Percentiles rank a stretch among this genome's conserved stretches.
Evolutionary conservation across 2,329 filamentous ascomycete genomes (phyloP).

Genomic region (Colletotrichum neosansevieriae): DNA sequence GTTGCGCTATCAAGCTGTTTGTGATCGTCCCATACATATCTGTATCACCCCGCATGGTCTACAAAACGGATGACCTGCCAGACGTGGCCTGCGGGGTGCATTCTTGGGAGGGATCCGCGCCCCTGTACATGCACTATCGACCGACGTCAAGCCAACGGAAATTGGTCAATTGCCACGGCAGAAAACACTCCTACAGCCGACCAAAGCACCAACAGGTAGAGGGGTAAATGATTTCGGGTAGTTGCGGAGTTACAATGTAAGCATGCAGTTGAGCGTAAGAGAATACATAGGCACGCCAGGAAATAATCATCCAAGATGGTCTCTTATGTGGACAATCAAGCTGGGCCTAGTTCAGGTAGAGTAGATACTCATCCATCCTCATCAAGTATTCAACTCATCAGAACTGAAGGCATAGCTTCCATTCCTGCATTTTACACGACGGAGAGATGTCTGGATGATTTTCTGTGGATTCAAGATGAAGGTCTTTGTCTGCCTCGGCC

Average conservation of each 20-base stretch:
- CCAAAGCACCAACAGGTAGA: not conserved
- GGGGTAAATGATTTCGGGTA: slow-evolving; percentile 3
- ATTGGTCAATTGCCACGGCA: slow-evolving; percentile 26
- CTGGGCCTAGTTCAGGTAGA: no score
- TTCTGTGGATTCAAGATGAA: no score
- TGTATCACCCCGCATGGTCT: slow-evolving; percentile 29
- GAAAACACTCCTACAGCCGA: not conserved
- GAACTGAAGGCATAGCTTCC: no score
- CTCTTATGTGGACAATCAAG: no score
- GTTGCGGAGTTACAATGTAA: not conserved
- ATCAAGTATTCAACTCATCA: no score
- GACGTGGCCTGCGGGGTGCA: slow-evolving; percentile 34
- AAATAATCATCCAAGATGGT: no score
- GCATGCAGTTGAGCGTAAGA: not conserved
- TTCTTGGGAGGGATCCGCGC: slow-evolving; percentile 23
- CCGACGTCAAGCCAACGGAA: slow-evolving; percentile 16
- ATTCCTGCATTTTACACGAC: no score
- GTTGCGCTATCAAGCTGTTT: slow-evolving; percentile 28
- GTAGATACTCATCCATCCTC: no score
- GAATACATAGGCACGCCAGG: not conserved
- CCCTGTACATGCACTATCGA: slow-evolving; percentile 30
- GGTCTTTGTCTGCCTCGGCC: no score
- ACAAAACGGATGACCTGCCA: slow-evolving; percentile 22
- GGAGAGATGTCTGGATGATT: no score
- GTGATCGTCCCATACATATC: slow-evolving; percentile 23